These are phyloP conservation scores for Pseudozyma tsukubaensis DNA, from an alignment of 1,284 basidiomycete species.

Conservation along the genomic window DNA sequence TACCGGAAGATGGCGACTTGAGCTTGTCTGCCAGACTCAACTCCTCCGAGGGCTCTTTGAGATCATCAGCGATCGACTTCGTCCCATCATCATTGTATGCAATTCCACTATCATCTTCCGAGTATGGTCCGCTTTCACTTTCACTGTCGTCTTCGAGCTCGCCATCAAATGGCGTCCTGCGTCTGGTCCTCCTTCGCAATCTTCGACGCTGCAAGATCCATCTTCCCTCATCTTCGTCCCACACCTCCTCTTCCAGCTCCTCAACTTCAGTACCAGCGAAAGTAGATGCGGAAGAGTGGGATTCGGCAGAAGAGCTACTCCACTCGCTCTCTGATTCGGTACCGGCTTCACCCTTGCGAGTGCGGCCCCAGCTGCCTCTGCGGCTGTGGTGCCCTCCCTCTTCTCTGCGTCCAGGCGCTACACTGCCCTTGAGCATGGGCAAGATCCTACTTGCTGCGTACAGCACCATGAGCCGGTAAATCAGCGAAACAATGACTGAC, in stretches of 20 bases:
- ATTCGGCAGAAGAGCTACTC: conserved; percentile 12
- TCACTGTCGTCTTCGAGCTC: conserved; percentile 19
- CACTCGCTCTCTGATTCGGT: conserved; percentile 17
- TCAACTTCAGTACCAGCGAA: conserved; percentile 20
- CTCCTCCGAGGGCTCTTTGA: conserved; percentile 18
- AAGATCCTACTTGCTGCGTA: conserved; percentile 65
- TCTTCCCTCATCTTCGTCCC: conserved; percentile 38
- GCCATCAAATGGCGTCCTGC: conserved; percentile 23
- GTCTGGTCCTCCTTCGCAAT: conserved; percentile 18
- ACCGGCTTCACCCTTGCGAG: not conserved
- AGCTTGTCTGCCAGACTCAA: conserved; percentile 31
- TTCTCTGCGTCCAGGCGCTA: conserved; percentile 8
- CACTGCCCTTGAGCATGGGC: conserved; percentile 54
- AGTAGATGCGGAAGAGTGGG: conserved; percentile 8
- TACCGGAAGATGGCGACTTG: conserved; percentile 15
- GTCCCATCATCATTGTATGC: conserved; percentile 35
- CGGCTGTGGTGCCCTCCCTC: conserved; percentile 1
- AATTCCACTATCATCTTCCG: conserved; percentile 38
- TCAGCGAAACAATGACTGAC: conserved; percentile 62
- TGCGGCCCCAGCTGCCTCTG: conserved; percentile 28
- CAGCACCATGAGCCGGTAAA: conserved; percentile 65
- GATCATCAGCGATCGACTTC: conserved; percentile 20
- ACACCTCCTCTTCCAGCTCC: conserved; percentile 35
- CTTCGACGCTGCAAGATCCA: conserved; percentile 41
- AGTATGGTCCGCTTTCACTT: conserved; percentile 15